phyloP scores from a whole-genome alignment of 805 yeast genomes.

The Hagleromyces aurorensis region DNA sequence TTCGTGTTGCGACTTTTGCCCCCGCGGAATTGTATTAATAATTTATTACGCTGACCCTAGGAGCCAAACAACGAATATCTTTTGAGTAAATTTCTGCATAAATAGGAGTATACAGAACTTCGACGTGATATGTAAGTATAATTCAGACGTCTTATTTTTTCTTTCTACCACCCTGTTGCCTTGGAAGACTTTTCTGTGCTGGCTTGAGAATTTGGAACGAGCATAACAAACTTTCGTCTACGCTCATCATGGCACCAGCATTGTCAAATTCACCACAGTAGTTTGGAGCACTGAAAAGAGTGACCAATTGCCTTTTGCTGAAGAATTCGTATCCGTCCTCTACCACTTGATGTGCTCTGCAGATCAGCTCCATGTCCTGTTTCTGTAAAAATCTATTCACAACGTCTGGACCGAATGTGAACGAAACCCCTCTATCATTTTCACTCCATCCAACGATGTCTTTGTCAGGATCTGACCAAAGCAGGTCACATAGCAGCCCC shows the following conservation, averaged over 20 bases:
- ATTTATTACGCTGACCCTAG: too few relatives aligned
- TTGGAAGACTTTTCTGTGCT: conserved; percentile 66
- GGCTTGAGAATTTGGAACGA: conserved; percentile 96
- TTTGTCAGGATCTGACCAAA: conserved; percentile 98
- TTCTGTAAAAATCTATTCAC: conserved; percentile 92
- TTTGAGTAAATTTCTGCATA: too few relatives aligned
- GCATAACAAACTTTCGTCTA: conserved; percentile 91
- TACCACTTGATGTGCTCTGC: conserved; percentile 98
- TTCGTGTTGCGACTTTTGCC: too few relatives aligned
- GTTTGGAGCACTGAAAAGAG: conserved; percentile 94
- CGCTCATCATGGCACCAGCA: conserved; percentile 99
- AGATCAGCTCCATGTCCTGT: conserved; percentile 95
- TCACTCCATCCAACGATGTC: conserved; percentile 99
- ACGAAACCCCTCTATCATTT: conserved; percentile 97
- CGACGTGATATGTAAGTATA: too few relatives aligned
- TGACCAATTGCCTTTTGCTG: conserved; percentile 90
- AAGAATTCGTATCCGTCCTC: conserved; percentile 98
- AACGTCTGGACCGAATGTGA: conserved; percentile 99
- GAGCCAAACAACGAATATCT: too few relatives aligned
- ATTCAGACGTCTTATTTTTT: conserved; percentile 26
- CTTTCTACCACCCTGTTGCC: conserved; percentile 32
- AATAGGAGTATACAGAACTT: too few relatives aligned
- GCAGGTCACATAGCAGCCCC: conserved; percentile 88
- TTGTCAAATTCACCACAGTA: conserved; percentile 98
- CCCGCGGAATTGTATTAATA: too few relatives aligned